phyloP scores from a whole-genome alignment of 257 asterid species.

The Nicotiana otophora region DNA sequence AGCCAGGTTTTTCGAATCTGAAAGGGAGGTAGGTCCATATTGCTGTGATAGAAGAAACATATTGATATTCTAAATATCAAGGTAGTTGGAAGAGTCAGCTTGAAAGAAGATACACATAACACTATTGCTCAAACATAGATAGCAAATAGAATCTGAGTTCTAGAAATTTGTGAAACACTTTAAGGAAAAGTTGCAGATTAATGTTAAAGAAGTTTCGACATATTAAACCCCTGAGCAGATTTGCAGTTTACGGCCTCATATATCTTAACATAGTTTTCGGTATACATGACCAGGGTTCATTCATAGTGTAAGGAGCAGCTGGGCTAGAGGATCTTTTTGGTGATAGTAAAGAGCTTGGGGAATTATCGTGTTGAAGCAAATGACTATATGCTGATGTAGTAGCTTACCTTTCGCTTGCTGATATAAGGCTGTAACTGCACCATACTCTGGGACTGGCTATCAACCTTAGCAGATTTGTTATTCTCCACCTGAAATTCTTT shows the following conservation, averaged over 20 bases:
- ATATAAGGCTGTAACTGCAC: slow-evolving; percentile 70
- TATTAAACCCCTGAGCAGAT: neutral
- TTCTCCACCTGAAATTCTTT: slow-evolving; percentile 58
- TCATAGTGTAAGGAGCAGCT: neutral
- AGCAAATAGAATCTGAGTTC: neutral
- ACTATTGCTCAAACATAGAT: neutral
- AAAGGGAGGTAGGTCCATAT: neutral
- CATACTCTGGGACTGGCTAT: slow-evolving; percentile 31
- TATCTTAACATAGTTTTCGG: neutral
- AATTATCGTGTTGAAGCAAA: neutral
- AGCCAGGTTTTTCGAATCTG: neutral
- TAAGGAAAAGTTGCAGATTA: neutral
- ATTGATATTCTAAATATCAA: neutral
- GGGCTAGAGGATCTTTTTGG: neutral
- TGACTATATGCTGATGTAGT: neutral
- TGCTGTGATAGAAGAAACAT: neutral
- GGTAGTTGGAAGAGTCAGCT: neutral
- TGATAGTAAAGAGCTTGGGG: neutral
- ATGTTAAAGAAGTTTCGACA: neutral
- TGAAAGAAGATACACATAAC: neutral
- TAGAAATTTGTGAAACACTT: neutral
- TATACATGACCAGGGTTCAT: neutral
- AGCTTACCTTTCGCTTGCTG: slow-evolving; percentile 85
- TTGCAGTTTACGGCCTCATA: neutral
- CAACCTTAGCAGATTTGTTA: slow-evolving; percentile 30